phyloP scores from a whole-genome alignment of 2,329 filamentous ascomycete species.

The Alternaria metachromatica region DNA sequence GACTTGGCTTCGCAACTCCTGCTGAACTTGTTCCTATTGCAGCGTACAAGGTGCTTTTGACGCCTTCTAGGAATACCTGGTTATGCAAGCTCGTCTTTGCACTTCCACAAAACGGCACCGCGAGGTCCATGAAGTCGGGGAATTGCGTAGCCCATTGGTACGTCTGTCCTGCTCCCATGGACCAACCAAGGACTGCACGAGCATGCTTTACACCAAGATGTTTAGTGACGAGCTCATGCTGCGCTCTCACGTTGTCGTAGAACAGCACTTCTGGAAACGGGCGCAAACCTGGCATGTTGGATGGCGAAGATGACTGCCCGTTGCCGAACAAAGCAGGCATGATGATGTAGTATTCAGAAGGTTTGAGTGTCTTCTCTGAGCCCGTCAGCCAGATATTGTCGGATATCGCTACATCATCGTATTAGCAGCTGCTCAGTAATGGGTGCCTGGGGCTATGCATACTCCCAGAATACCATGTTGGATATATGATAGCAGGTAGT shows the following conservation, averaged over 20 bases:
- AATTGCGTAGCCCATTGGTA: slow-evolving; percentile 70
- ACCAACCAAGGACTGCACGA: slow-evolving; percentile 71
- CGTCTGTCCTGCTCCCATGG: slow-evolving; percentile 72
- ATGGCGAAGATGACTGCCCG: slow-evolving; percentile 71
- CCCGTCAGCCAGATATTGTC: slow-evolving; percentile 80
- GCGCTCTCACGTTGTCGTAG: slow-evolving; percentile 73
- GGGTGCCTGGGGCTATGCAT: background rate
- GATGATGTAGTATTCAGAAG: slow-evolving; percentile 71
- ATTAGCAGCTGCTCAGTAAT: background rate
- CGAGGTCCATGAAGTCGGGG: slow-evolving; percentile 69
- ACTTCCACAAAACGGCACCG: slow-evolving; percentile 70
- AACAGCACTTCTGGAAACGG: slow-evolving; percentile 69
- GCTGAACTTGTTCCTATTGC: slow-evolving; percentile 62
- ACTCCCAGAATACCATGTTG: slow-evolving; percentile 75
- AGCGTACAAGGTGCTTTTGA: slow-evolving; percentile 66
- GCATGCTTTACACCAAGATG: slow-evolving; percentile 66
- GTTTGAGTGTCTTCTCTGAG: slow-evolving; percentile 67
- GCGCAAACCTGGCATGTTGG: slow-evolving; percentile 61
- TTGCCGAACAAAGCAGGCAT: slow-evolving; percentile 74
- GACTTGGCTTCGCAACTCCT: slow-evolving; percentile 50
- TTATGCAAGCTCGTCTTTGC: slow-evolving; percentile 72
- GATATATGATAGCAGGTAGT: slow-evolving; percentile 74
- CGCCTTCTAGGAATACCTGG: slow-evolving; percentile 70
- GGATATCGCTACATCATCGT: slow-evolving; percentile 56
- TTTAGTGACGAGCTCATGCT: slow-evolving; percentile 70